Percentiles rank a stretch among this genome's conserved stretches.
These are phyloP conservation scores for Gossypium davidsonii DNA, from an alignment of 441 rosid species.

Conservation along the genomic window DNA sequence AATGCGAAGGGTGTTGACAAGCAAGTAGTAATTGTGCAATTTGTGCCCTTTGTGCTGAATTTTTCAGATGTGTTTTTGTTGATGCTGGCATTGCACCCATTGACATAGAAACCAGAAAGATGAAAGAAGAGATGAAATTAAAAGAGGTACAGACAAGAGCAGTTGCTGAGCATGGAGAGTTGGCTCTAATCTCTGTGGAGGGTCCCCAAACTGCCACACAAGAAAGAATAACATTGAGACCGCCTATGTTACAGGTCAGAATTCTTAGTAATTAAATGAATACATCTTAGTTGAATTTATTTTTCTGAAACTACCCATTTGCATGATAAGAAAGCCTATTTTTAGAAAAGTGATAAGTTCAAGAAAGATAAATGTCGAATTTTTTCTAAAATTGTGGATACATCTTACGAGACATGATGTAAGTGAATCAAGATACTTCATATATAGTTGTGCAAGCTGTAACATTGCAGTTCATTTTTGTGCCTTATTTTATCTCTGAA, in stretches of 20 bases:
- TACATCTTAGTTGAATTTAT: not conserved
- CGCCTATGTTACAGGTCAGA: conserved; percentile 91
- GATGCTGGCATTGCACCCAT: conserved; percentile 91
- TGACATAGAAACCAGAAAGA: conserved; percentile 79
- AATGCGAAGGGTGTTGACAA: not conserved
- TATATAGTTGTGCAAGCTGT: not conserved
- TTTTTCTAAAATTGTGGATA: not conserved
- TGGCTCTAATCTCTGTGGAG: conserved; percentile 85
- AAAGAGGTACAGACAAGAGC: conserved; percentile 84
- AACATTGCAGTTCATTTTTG: not conserved
- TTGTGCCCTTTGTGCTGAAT: conserved; percentile 13
- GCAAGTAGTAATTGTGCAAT: not conserved
- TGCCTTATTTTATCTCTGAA: not conserved
- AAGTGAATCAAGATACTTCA: not conserved
- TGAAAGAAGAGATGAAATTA: conserved; percentile 87
- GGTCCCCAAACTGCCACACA: conserved; percentile 53
- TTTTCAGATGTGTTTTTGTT: conserved; percentile 87
- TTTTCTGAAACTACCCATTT: not conserved
- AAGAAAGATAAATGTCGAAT: not conserved
- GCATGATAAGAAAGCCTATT: conserved; percentile 4
- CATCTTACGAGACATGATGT: not conserved
- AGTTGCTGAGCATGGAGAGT: conserved; percentile 88
- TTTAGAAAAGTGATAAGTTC: not conserved
- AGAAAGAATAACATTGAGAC: conserved; percentile 71
- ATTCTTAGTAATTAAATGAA: not conserved